These are phyloP conservation scores for Podospora sp. DNA, from an alignment of 495 filamentous ascomycete species.

Conservation along the genomic window DNA sequence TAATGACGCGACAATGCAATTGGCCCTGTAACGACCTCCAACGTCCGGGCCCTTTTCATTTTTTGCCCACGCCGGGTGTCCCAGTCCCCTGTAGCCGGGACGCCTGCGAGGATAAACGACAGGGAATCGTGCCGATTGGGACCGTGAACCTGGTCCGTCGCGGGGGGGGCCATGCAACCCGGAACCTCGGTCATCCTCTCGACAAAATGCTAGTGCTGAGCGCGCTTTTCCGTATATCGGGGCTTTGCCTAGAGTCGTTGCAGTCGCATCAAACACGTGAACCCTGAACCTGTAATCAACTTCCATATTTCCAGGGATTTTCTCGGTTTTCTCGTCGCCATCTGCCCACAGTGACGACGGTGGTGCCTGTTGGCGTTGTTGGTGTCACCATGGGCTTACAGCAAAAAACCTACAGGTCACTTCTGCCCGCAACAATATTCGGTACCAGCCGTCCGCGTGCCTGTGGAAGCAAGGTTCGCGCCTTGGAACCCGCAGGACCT, in stretches of 20 bases:
- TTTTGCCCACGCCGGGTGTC: background rate
- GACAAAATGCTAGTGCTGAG: slow-evolving; percentile 3
- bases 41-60: background rate
- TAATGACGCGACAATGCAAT: slow-evolving; percentile 2
- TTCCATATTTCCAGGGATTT: background rate
- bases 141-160: background rate
- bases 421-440: background rate
- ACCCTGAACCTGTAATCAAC: background rate
- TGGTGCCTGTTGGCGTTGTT: background rate
- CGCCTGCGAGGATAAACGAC: background rate
- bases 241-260: background rate
- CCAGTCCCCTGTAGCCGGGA: slow-evolving; percentile 8
- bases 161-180: background rate
- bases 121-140: slow-evolving; percentile 6
- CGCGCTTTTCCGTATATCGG: background rate
- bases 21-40: background rate
- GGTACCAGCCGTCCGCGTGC: background rate
- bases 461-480: background rate
- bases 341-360: background rate
- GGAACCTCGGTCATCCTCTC: background rate
- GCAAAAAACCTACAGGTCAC: background rate
- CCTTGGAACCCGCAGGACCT: background rate
- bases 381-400: background rate
- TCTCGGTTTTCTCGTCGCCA: background rate
- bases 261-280: background rate